Percentiles rank a stretch among this genome's conserved stretches.
Evolutionary conservation across 73 alveolate species (phyloP).

Genomic region (Uronychia setigera): DNA sequence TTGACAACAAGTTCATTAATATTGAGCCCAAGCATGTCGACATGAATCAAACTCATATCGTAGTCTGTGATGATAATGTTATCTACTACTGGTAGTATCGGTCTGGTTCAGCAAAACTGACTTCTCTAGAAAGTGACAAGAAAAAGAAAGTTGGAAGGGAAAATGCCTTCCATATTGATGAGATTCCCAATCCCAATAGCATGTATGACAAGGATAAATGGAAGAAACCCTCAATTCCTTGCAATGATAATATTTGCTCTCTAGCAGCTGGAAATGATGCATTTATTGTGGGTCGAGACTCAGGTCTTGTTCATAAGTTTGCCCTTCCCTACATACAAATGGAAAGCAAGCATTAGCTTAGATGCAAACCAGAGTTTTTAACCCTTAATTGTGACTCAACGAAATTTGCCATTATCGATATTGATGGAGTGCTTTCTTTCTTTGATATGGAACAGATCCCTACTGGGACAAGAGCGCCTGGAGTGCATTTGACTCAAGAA

Average conservation of each 20-base stretch:
- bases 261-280: conserved; percentile 95
- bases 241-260: conserved; percentile 96
- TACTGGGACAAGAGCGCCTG: conserved; percentile 30
- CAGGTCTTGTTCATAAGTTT: conserved; percentile 89
- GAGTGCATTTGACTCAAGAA: conserved; percentile 67
- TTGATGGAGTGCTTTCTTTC: conserved; percentile 76
- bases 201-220: conserved; percentile 86
- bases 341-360: conserved; percentile 66
- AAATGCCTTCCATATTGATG: conserved; percentile 95
- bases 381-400: conserved; percentile 81
- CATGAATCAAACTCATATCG: conserved; percentile 98
- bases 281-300: conserved; percentile 90
- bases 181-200: conserved; percentile 84
- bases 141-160: conserved; percentile 96
- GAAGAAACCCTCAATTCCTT: conserved; percentile 70
- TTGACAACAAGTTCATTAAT: conserved; percentile 89
- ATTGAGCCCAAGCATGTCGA: conserved; percentile 97
- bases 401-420: conserved; percentile 83
- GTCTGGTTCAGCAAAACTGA: conserved; percentile 44
- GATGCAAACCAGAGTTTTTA: conserved; percentile 75
- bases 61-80: conserved; percentile 80
- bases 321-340: conserved; percentile 86
- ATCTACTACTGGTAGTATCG: conserved; percentile 85
- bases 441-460: conserved; percentile 61
- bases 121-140: conserved; percentile 60